A percentile compares a stretch with the other conserved stretches of the same genome.
Evolutionary conservation across 345 rosid species (phyloP).

Genomic region (Laguncularia racemosa): DNA sequence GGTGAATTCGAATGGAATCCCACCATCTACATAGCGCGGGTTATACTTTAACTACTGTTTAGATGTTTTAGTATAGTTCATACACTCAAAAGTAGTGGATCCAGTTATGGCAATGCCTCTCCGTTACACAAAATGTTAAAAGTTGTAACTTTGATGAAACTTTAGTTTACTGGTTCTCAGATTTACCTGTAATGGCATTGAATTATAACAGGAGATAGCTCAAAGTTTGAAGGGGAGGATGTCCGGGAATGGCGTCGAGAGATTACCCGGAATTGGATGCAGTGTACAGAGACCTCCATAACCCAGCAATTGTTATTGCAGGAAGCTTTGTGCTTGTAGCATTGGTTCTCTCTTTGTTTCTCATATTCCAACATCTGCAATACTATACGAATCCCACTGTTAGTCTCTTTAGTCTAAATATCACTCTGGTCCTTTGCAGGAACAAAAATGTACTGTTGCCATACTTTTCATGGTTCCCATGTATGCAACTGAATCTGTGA

Average conservation of each 20-base stretch:
- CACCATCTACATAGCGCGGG: too few relatives aligned
- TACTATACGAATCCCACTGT: constrained; percentile 71
- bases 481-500: constrained; percentile 80
- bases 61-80: too few relatives aligned
- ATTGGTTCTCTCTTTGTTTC: constrained; percentile 38
- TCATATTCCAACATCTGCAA: constrained; percentile 67
- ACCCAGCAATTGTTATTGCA: constrained; percentile 46
- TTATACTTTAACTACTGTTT: too few relatives aligned
- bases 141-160: not conserved
- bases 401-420: not conserved
- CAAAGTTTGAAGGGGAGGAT: constrained; percentile 3
- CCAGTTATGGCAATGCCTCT: too few relatives aligned
- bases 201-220: not conserved
- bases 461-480: constrained; percentile 84
- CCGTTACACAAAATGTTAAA: too few relatives aligned
- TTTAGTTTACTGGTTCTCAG: too few relatives aligned
- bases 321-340: constrained; percentile 65
- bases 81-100: too few relatives aligned
- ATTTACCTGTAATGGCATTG: too few relatives aligned
- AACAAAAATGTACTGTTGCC: constrained; percentile 83
- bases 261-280: constrained; percentile 8
- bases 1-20: too few relatives aligned
- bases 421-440: constrained; percentile 29
- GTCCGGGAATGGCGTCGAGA: constrained; percentile 19
- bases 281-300: constrained; percentile 39